phyloP scores from a whole-genome alignment of 2,329 filamentous ascomycete species.

The Phialophora macrospora region DNA sequence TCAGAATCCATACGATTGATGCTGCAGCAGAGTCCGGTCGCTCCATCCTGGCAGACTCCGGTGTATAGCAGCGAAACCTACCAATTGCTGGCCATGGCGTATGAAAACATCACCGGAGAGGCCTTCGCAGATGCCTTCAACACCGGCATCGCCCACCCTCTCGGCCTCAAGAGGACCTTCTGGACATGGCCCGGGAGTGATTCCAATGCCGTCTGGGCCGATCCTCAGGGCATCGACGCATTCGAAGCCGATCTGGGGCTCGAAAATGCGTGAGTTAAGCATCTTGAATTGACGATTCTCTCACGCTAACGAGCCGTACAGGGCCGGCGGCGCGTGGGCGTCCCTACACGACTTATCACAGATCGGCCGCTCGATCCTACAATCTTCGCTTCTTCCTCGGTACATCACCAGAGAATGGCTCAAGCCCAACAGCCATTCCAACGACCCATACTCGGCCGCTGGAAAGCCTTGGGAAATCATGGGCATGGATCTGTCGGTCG shows the following conservation, averaged over 20 bases:
- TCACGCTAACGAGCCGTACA: conserved; percentile 49
- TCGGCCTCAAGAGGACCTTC: conserved; percentile 49
- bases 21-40: conserved; percentile 29
- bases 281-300: background rate
- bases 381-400: conserved; percentile 45
- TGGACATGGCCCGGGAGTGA: conserved; percentile 41
- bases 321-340: conserved; percentile 51
- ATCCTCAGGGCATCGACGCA: conserved; percentile 33
- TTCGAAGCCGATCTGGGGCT: conserved; percentile 22
- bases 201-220: conserved; percentile 47
- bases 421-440: conserved; percentile 49
- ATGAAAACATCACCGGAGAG: conserved; percentile 49
- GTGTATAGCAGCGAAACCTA: conserved; percentile 48
- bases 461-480: conserved; percentile 54
- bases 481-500: conserved; percentile 24
- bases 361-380: conserved; percentile 53
- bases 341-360: conserved; percentile 50
- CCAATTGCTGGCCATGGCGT: conserved; percentile 46
- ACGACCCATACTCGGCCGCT: conserved; percentile 42
- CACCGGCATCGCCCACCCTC: conserved; percentile 42
- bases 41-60: conserved; percentile 41
- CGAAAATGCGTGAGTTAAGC: conserved; percentile 30
- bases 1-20: conserved; percentile 18
- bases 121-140: conserved; percentile 42
- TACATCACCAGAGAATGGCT: conserved; percentile 53